Conservation (phyloP, 1,284 basidiomycete species). For the Trichosporon sp. region DNA sequence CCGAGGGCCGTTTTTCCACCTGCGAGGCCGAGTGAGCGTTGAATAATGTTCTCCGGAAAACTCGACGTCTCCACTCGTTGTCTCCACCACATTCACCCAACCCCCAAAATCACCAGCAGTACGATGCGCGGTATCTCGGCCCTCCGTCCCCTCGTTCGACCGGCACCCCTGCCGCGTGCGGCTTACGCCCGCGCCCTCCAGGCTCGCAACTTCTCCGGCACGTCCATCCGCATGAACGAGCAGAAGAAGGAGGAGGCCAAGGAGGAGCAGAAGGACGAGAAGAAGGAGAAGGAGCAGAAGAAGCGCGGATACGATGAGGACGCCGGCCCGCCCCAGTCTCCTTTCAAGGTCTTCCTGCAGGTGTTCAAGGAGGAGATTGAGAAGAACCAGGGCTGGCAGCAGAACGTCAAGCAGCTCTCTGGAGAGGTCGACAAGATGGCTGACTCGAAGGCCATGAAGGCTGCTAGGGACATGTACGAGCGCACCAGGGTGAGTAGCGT, state of each 20-base stretch:
- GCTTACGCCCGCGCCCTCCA: conserved; percentile 16
- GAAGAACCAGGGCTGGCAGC: conserved; percentile 92
- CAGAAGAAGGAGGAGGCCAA: conserved; percentile 19
- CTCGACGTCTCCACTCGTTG: background rate
- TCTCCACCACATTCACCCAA: background rate
- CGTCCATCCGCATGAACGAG: conserved; percentile 15
- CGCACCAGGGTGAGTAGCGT: conserved; percentile 72
- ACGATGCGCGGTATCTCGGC: conserved; percentile 14
- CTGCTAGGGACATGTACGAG: conserved; percentile 86
- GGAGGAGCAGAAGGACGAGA: conserved; percentile 25
- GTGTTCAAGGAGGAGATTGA: conserved; percentile 87
- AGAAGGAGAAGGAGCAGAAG: conserved; percentile 29
- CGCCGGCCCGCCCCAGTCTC: conserved; percentile 70
- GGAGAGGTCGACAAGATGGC: conserved; percentile 97
- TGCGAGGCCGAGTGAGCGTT: background rate
- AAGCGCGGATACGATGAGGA: conserved; percentile 35
- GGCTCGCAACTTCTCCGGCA: background rate
- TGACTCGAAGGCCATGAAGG: conserved; percentile 95
- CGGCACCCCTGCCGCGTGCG: conserved; percentile 11
- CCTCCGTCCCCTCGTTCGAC: conserved; percentile 16
- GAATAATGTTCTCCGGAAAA: conserved; percentile 11
- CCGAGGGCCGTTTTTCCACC: conserved; percentile 18
- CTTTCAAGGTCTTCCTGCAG: conserved; percentile 94
- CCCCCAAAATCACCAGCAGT: background rate
- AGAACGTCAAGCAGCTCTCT: conserved; percentile 94